Base-by-base conservation (phyloP, 2,329 filamentous ascomycete genomes). In the Diplodia intermedia region DNA sequence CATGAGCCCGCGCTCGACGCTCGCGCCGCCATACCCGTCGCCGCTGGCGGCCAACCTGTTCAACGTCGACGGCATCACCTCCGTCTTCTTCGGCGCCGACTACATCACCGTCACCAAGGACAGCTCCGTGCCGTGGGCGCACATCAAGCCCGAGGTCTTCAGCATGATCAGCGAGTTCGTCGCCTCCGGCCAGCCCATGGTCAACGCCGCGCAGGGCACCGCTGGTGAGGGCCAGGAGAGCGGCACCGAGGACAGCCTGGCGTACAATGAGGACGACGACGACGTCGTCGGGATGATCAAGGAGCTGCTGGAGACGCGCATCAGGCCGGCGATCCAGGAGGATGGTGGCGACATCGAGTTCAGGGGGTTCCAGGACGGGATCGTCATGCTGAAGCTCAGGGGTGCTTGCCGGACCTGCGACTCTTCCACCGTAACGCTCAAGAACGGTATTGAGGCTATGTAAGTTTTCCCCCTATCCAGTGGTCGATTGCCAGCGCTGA, bases 231-330 rank as follows among this genome's bases (percentile, higher is more conserved):
- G 82, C 33, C 82, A 86, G 74, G 81, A 81, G 68, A 80, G 79
- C 61, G 79, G 31, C 31, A 33, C 74, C 15, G 86, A 87, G 70
- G 93, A 97, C 74, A 91, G 88, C 69, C 83, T 97, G 63, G 88
- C 88, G 26, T 97, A 94, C 79, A 89, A 94, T 73, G 93, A 97
- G 77, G 90, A 96, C 70, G 95, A 99, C 78, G 90, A 90, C 72
- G 95, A 99, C 81, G 92, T 97, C 12, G 91, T 99, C 9, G 91
- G 93, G 69, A 98, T 98, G 95, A 98, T 99, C 82, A 97, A 98
- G 83, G 95, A 99, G 82, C 83, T 99, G 38, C 85, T 99, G 43
- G 95, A 99, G 81, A 99, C 95, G 31, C 86, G 95, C 70, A 97
- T 99, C 75, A 87, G 95, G 53, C 95, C 95, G 0, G 92, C 94